phyloP scores from a whole-genome alignment of 208 protist genomes.

The Porcisia deanei region DNA sequence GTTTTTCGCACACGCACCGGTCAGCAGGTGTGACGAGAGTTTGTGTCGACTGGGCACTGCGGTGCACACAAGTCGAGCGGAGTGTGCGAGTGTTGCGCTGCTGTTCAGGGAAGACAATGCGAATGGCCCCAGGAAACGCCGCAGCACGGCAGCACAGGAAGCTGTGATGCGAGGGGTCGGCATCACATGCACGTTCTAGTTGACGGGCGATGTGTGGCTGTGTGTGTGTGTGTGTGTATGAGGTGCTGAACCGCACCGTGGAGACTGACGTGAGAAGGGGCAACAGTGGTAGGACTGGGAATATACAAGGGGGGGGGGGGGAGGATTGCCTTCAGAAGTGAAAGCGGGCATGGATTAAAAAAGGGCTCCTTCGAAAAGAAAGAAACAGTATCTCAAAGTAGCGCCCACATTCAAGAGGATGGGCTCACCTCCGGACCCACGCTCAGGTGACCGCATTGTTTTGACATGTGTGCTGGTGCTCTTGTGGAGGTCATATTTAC shows the following conservation, averaged over 20 bases:
- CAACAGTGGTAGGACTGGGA: background rate
- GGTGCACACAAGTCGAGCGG: background rate
- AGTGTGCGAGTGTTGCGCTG: background rate
- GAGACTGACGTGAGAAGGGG: background rate
- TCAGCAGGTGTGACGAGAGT: background rate
- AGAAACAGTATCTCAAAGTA: too few relatives aligned
- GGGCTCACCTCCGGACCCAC: background rate
- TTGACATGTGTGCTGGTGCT: too few relatives aligned
- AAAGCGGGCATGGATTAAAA: too few relatives aligned
- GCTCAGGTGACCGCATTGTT: background rate
- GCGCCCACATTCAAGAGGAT: background rate
- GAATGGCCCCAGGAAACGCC: background rate
- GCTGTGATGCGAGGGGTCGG: background rate
- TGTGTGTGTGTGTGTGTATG: background rate
- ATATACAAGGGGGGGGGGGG: too few relatives aligned
- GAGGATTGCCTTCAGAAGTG: too few relatives aligned
- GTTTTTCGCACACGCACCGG: background rate
- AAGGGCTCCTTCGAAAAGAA: too few relatives aligned
- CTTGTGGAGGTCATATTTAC: background rate
- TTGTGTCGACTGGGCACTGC: background rate
- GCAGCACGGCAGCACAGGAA: background rate
- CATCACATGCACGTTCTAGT: constrained; percentile 2
- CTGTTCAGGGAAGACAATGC: background rate
- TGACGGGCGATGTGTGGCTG: background rate
- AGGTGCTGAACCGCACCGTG: background rate